Percentiles rank a stretch among this genome's conserved stretches.
Evolutionary conservation across 306 rosid genomes (phyloP).

Genomic region (Lathyrus aphaca): DNA sequence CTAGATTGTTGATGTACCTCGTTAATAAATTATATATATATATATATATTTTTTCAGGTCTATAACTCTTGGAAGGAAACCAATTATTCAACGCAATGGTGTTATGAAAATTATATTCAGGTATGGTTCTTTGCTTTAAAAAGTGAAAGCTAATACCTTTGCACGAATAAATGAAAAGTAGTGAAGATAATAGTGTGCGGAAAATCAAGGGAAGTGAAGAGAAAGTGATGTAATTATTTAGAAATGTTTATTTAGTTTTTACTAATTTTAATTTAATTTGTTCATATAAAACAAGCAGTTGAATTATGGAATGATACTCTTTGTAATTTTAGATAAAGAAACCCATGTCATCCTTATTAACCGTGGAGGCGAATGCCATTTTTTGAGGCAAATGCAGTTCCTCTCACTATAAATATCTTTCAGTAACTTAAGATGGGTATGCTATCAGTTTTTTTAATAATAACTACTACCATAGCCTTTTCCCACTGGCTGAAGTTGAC

Average conservation of each 20-base stretch:
- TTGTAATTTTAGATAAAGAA: conserved; percentile 7
- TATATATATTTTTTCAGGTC: conserved; percentile 64
- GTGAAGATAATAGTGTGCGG: not conserved
- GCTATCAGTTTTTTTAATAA: not conserved
- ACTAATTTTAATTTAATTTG: conserved; percentile 6
- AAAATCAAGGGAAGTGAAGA: conserved; percentile 19
- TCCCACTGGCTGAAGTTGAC: not conserved
- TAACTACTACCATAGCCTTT: conserved; percentile 1
- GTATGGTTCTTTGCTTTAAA: conserved; percentile 42
- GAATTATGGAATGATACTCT: not conserved
- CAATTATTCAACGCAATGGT: conserved; percentile 95
- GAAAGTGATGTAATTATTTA: conserved; percentile 6
- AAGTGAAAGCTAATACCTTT: conserved; percentile 5
- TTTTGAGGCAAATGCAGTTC: not conserved
- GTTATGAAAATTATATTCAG: conserved; percentile 93
- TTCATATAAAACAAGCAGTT: conserved; percentile 8
- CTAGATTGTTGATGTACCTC: conserved; percentile 22
- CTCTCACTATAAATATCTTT: not conserved
- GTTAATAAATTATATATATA: not conserved
- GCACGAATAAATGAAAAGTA: not conserved
- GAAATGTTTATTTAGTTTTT: conserved; percentile 8
- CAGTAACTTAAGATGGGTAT: conserved; percentile 1
- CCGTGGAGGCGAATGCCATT: conserved; percentile 9
- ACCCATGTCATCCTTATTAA: not conserved
- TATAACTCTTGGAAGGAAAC: conserved; percentile 97